Evolutionary conservation across 257 asterid genomes (phyloP).

Genomic region (Capsicum pubescens): DNA sequence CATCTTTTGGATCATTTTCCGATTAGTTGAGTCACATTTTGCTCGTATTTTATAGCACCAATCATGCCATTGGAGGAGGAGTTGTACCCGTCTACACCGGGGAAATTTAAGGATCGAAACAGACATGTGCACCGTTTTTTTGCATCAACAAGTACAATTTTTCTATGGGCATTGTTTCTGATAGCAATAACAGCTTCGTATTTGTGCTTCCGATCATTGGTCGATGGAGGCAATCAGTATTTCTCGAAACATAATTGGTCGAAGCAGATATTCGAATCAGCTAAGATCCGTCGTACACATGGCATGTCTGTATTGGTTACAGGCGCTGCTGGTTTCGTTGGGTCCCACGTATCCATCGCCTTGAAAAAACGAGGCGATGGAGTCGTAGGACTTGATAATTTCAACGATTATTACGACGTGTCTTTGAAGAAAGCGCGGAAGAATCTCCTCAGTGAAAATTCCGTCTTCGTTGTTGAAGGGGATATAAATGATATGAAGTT

Average conservation of each 20-base stretch:
- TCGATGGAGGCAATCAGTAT: slow-evolving; percentile 57
- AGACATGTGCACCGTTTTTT: slow-evolving; percentile 69
- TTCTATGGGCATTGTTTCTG: slow-evolving; percentile 74
- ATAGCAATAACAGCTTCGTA: slow-evolving; percentile 74
- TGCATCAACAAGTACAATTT: slow-evolving; percentile 78
- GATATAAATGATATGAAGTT: slow-evolving; percentile 67
- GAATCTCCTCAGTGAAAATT: slow-evolving; percentile 37
- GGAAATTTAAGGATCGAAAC: slow-evolving; percentile 70
- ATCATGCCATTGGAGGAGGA: slow-evolving; percentile 57
- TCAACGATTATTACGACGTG: slow-evolving; percentile 69
- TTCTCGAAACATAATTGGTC: slow-evolving; percentile 62
- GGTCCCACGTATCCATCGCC: slow-evolving; percentile 68
- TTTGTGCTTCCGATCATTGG: slow-evolving; percentile 66
- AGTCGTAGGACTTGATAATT: slow-evolving; percentile 77
- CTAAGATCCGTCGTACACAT: slow-evolving; percentile 60
- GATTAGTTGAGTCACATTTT: too few relatives aligned
- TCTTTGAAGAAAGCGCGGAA: slow-evolving; percentile 54
- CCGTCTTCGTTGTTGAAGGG: slow-evolving; percentile 56
- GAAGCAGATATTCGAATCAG: slow-evolving; percentile 54
- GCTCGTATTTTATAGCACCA: too few relatives aligned
- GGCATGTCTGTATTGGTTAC: slow-evolving; percentile 76
- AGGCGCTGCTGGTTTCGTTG: slow-evolving; percentile 91
- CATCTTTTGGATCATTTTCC: too few relatives aligned
- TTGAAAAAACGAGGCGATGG: slow-evolving; percentile 87
- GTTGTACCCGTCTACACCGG: slow-evolving; percentile 71